phyloP scores from a whole-genome alignment of 2,329 filamentous ascomycete genomes.

The Sporothrix luriei region DNA sequence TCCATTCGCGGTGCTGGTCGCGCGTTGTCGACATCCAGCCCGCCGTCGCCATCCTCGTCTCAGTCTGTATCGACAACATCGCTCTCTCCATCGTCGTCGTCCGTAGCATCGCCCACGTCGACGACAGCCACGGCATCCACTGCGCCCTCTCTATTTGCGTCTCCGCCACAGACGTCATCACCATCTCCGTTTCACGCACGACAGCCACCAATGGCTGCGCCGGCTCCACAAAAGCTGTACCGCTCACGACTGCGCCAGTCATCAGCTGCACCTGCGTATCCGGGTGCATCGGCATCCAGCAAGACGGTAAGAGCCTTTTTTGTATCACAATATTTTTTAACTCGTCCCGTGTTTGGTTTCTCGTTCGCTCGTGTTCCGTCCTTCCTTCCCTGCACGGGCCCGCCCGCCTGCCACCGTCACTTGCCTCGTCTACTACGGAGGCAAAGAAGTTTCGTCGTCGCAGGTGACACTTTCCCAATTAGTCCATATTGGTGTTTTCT shows the following conservation, averaged over 20 bases:
- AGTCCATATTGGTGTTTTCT: constrained; percentile 12
- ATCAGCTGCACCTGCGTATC: constrained; percentile 21
- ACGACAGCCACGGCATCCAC: neutral
- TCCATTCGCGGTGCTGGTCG: constrained; percentile 36
- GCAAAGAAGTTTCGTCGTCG: constrained; percentile 16
- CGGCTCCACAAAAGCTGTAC: constrained; percentile 8
- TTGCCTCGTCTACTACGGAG: neutral
- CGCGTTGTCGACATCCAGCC: constrained; percentile 33
- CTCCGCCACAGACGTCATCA: constrained; percentile 12
- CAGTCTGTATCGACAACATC: constrained; percentile 5
- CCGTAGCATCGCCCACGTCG: neutral
- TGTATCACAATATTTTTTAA: neutral
- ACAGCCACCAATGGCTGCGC: constrained; percentile 1
- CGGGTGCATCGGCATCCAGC: constrained; percentile 16
- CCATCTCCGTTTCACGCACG: constrained; percentile 18
- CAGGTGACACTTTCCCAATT: constrained; percentile 23
- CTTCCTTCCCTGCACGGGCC: constrained; percentile 24
- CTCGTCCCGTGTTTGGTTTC: neutral
- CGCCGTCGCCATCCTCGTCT: constrained; percentile 22
- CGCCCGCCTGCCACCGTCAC: neutral
- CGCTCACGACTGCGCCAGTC: constrained; percentile 22
- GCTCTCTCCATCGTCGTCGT: neutral
- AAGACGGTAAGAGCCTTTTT: constrained; percentile 23
- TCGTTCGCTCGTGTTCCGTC: neutral
- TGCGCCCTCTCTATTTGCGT: neutral